These are phyloP conservation scores for Rhodocollybia butyracea DNA, from an alignment of 768 basidiomycete species.

Conservation along the genomic window DNA sequence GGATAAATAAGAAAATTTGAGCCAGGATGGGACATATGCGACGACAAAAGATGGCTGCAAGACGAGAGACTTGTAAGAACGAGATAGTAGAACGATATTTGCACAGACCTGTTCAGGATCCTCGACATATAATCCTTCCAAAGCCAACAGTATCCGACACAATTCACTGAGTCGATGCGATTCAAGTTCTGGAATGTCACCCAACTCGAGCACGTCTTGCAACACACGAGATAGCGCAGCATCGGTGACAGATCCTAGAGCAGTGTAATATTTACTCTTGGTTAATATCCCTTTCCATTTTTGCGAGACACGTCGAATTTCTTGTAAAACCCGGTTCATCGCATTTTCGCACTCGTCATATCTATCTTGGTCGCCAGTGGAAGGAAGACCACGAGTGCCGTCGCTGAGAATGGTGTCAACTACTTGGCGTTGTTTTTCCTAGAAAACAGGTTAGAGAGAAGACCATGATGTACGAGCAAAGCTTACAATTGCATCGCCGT, in stretches of 20 bases:
- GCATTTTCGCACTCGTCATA: conserved; percentile 76
- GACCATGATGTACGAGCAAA: neutral
- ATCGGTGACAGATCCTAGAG: conserved; percentile 70
- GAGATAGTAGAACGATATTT: neutral
- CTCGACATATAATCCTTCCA: conserved; percentile 80
- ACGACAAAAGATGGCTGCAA: conserved; percentile 72
- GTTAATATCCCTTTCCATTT: conserved; percentile 68
- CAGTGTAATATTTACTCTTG: conserved; percentile 69
- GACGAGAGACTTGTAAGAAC: conserved; percentile 1
- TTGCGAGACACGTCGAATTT: conserved; percentile 61
- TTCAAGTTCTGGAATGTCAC: conserved; percentile 87
- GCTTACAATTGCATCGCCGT: conserved; percentile 67
- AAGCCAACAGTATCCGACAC: conserved; percentile 69
- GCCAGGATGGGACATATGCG: conserved; percentile 87
- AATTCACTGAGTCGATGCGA: conserved; percentile 82
- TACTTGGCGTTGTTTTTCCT: conserved; percentile 49
- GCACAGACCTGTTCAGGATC: conserved; percentile 50
- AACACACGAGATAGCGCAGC: conserved; percentile 64
- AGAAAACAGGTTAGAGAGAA: neutral
- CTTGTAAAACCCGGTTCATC: conserved; percentile 57
- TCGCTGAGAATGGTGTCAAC: conserved; percentile 45
- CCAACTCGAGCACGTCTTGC: conserved; percentile 67
- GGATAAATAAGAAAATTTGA: conserved; percentile 92
- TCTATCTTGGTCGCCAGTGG: conserved; percentile 66
- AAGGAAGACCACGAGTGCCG: conserved; percentile 62